A percentile compares a stretch with the other conserved stretches of the same genome.
Conservation (phyloP, 345 rosid genomes). For the Hibiscus trionum region DNA sequence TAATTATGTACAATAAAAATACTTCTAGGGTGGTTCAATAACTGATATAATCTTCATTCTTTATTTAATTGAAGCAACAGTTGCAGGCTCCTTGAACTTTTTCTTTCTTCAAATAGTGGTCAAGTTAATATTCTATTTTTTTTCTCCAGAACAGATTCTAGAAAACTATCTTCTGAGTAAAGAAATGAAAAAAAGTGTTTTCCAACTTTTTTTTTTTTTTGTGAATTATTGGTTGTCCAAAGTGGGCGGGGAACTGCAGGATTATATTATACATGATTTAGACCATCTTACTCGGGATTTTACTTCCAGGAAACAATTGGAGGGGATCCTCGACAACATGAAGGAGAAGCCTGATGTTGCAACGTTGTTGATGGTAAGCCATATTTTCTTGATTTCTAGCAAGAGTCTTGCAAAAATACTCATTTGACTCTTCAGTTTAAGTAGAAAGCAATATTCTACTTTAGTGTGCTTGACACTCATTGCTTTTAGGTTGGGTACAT, state of each 20-base stretch:
- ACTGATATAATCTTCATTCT: neutral
- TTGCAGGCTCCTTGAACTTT: neutral
- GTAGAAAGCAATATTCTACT: neutral
- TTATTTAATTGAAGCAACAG: neutral
- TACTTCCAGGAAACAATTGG: conserved; percentile 64
- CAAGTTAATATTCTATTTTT: neutral
- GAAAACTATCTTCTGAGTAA: neutral
- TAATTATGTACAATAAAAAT: neutral
- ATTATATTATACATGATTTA: neutral
- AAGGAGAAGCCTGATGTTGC: conserved; percentile 96
- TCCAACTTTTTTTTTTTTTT: neutral
- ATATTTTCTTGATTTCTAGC: conserved; percentile 10
- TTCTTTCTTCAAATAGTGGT: neutral
- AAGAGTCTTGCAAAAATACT: neutral
- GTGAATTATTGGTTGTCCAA: neutral
- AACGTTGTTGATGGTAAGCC: conserved; percentile 57
- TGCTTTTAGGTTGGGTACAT: neutral
- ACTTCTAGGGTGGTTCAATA: conserved; percentile 1
- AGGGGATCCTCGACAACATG: conserved; percentile 69
- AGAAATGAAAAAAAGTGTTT: neutral
- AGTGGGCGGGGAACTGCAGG: neutral
- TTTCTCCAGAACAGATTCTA: neutral
- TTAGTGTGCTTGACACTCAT: neutral
- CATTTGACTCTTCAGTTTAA: neutral
- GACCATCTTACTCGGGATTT: conserved; percentile 6